Evolutionary conservation across 208 protist genomes (phyloP), one percentile per base, ranked within the genome.

Genomic region (Crithidia mellificae): DNA sequence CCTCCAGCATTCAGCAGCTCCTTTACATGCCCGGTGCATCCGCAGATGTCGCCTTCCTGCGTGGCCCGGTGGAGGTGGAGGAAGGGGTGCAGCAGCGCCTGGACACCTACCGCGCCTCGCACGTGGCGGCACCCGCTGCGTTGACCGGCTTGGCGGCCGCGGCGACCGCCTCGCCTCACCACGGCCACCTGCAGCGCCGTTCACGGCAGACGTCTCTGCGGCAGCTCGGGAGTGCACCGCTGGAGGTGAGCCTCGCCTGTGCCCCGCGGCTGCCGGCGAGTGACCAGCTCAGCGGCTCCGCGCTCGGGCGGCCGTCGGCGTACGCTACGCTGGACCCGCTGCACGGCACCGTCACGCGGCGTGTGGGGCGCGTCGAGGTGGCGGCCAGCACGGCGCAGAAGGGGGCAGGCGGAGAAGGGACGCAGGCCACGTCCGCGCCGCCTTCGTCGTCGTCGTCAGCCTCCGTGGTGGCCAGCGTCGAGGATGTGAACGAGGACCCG

Each of bases 211-310:
- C 66, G 12, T 54, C 74, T 41, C 57, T 88, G 55, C 82, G 82
- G n/a, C 79, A 84, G 53, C 58, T 88, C 2, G 75, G 78, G 34
- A 73, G 73, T 17, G 66, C 63, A 38, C 39, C 46, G 14, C 49
- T 81, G 5, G 64, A 74, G 14, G 71, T 83, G 30, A 39, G 72
- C 25, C 17, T 55, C 24, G 52, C 68, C 11, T 59, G 46, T 41
- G 43, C 46, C 2, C 79, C 84, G 14, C 64, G 54, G 14, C 73
- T 93, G 27, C 87, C 87, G 4, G 61, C 74, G 27, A 75, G 75
- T 8, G 77, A 88, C 41, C 65, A 84, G 57, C 82, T 93, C 14
- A 89, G 74, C 44, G 87, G 87, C 2, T 83, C 76, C 6, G 76
- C 87, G 38, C 76, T 87, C 14, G 82, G 84, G 25, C 77, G 82